These are phyloP conservation scores for Trichoderma sp. DNA, from an alignment of 2,329 filamentous ascomycete species.

Conservation along the genomic window DNA sequence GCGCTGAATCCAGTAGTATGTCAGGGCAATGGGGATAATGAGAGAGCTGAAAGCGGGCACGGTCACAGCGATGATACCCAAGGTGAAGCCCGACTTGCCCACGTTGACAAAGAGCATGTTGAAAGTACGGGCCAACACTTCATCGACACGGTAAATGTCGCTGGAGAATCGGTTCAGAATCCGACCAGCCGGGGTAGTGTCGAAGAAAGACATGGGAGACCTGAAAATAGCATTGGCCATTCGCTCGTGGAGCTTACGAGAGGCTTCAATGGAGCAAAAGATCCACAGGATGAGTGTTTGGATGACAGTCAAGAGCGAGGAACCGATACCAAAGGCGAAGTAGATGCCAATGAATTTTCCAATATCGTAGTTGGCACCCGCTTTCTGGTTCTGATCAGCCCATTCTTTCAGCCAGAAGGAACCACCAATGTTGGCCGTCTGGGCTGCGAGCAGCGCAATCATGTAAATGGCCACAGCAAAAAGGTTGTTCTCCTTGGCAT, in stretches of 20 bases:
- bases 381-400: constrained; percentile 73
- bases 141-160: constrained; percentile 80
- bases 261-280: constrained; percentile 98
- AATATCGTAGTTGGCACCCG: constrained; percentile 68
- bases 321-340: constrained; percentile 88
- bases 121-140: constrained; percentile 93
- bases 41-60: constrained; percentile 78
- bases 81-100: constrained; percentile 74
- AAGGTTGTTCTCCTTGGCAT: constrained; percentile 91
- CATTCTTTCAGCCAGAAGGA: constrained; percentile 93
- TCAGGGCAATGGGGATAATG: constrained; percentile 73
- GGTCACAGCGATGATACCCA: constrained; percentile 77
- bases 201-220: constrained; percentile 98
- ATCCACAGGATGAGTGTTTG: constrained; percentile 98
- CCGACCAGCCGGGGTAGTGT: constrained; percentile 92
- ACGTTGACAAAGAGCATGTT: constrained; percentile 90
- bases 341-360: constrained; percentile 94
- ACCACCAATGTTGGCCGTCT: constrained; percentile 78
- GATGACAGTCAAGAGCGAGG: constrained; percentile 77
- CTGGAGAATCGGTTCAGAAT: constrained; percentile 95
- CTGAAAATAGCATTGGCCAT: constrained; percentile 98
- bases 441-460: constrained; percentile 71
- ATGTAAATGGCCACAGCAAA: constrained; percentile 80
- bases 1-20: constrained; percentile 92
- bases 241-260: constrained; percentile 90